Percentiles rank a stretch among this genome's conserved stretches.
These are phyloP conservation scores for Lactifluus subvellereus DNA, from an alignment of 768 basidiomycete species.

Conservation along the genomic window DNA sequence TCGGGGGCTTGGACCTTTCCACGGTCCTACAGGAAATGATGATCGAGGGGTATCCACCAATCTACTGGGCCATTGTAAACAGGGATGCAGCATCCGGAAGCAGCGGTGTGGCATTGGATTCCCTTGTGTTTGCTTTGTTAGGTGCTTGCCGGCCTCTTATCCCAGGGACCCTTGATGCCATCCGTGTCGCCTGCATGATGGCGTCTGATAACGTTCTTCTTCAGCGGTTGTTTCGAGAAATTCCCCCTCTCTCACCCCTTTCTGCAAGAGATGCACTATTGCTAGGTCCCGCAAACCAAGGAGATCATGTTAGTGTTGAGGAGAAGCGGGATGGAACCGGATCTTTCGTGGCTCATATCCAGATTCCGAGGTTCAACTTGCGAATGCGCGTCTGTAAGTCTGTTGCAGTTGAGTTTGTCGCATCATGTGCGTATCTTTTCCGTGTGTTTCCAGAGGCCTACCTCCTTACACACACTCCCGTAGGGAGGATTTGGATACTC, in stretches of 20 bases:
- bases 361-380: slow-evolving; percentile 55
- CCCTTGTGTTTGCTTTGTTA: slow-evolving; percentile 46
- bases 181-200: slow-evolving; percentile 60
- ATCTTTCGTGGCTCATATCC: slow-evolving; percentile 48
- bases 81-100: slow-evolving; percentile 33
- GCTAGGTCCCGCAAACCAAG: slow-evolving; percentile 38
- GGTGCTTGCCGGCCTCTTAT: slow-evolving; percentile 39
- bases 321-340: slow-evolving; percentile 38
- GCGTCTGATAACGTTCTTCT: slow-evolving; percentile 57
- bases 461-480: not conserved
- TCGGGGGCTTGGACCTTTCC: slow-evolving; percentile 46
- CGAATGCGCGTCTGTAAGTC: slow-evolving; percentile 57
- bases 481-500: slow-evolving; percentile 56
- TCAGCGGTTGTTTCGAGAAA: slow-evolving; percentile 46
- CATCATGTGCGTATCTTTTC: slow-evolving; percentile 37
- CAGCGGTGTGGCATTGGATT: slow-evolving; percentile 23
- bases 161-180: slow-evolving; percentile 32
- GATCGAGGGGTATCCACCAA: slow-evolving; percentile 57
- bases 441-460: not conserved
- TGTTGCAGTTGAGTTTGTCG: slow-evolving; percentile 63
- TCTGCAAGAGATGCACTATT: slow-evolving; percentile 48
- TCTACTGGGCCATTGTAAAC: slow-evolving; percentile 70
- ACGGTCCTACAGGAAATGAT: slow-evolving; percentile 54
- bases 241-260: slow-evolving; percentile 46
- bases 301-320: slow-evolving; percentile 44